phyloP scores from a whole-genome alignment of 768 basidiomycete species.

The Mycena haematopus region DNA sequence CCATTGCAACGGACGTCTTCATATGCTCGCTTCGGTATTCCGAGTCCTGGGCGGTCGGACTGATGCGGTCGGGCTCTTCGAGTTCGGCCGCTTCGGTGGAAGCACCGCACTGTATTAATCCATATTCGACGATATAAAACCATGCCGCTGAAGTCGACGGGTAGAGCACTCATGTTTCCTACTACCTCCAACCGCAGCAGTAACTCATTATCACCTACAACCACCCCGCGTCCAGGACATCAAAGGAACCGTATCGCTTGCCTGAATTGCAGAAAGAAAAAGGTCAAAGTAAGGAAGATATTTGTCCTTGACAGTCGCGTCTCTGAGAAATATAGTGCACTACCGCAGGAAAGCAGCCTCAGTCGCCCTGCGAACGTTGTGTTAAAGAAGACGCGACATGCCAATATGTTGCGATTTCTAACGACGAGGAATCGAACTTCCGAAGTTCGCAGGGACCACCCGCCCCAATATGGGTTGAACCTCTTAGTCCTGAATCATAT shows the following conservation, averaged over 20 bases:
- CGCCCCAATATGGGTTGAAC: conserved; percentile 18
- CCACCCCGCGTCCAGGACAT: conserved; percentile 6
- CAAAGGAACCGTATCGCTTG: conserved; percentile 14
- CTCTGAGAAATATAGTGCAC: conserved; percentile 12
- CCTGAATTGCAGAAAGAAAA: not conserved
- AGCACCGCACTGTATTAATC: not conserved
- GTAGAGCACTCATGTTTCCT: not conserved
- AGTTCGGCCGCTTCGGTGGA: not conserved
- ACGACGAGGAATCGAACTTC: not conserved
- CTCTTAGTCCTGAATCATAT: conserved; percentile 25
- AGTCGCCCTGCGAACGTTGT: conserved; percentile 19
- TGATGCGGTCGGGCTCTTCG: not conserved
- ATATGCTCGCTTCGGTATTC: not conserved
- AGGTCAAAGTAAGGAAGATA: not conserved
- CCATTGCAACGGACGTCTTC: not conserved
- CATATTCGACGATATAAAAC: not conserved
- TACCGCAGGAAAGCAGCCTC: not conserved
- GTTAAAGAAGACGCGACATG: conserved; percentile 16
- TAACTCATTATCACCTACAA: not conserved
- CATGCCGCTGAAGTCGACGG: not conserved
- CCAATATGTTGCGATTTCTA: conserved; percentile 14
- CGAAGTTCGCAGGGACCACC: not conserved
- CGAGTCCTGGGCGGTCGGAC: not conserved
- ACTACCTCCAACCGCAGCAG: not conserved
- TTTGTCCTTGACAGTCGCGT: not conserved